Conservation (phyloP, 805 yeast species). For the Hanseniaspora lachancei region DNA sequence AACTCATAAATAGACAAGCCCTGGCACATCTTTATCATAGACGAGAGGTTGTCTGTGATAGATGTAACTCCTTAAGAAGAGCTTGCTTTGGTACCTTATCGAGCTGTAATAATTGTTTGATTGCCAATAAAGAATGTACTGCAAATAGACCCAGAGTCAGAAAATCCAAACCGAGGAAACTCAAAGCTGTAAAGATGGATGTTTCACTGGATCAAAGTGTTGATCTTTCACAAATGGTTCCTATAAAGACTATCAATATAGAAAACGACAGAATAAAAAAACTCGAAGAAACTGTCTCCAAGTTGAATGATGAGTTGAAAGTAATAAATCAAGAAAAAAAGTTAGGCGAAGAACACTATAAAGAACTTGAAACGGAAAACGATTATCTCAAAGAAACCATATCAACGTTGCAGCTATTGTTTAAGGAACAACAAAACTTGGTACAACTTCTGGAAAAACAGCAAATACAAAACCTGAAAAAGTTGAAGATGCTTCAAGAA, state of each 20-base stretch:
- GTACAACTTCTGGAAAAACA: conserved; percentile 10
- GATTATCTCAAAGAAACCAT: conserved; percentile 8
- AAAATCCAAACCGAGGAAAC: conserved; percentile 15
- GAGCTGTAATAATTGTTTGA: conserved; percentile 14
- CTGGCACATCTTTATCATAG: conserved; percentile 12
- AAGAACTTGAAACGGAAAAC: conserved; percentile 10
- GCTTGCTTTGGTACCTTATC: conserved; percentile 15
- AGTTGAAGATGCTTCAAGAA: neutral
- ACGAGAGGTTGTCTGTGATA: conserved; percentile 15
- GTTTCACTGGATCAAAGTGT: neutral
- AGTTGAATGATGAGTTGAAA: neutral
- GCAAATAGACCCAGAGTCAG: conserved; percentile 13
- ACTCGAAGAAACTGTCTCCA: neutral
- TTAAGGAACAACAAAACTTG: conserved; percentile 11
- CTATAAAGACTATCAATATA: neutral
- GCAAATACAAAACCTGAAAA: conserved; percentile 6
- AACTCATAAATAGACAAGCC: neutral
- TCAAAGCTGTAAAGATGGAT: conserved; percentile 11
- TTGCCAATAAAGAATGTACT: conserved; percentile 14
- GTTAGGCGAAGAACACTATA: neutral
- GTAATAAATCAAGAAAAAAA: conserved; percentile 14
- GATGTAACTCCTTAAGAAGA: conserved; percentile 16
- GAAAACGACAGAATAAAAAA: neutral
- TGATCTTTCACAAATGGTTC: neutral
- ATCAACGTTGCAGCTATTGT: neutral